These are phyloP conservation scores for Dryas drummondii DNA, from an alignment of 306 rosid genomes.

Conservation along the genomic window DNA sequence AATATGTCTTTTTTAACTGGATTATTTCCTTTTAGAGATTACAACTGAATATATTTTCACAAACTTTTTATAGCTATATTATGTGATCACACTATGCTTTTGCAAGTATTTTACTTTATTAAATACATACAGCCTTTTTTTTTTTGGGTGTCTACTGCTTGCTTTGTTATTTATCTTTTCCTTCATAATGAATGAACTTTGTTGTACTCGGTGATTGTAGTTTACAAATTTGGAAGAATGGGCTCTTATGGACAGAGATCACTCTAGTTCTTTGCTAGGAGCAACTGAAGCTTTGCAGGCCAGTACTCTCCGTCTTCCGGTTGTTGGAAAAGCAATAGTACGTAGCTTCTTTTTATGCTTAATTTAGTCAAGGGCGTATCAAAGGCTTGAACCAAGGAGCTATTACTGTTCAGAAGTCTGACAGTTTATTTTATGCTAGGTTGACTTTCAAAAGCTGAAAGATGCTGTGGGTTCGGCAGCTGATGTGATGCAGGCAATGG, in stretches of 20 bases:
- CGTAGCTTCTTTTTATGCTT: conserved; percentile 28
- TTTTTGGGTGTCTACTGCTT: neutral
- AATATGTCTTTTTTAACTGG: neutral
- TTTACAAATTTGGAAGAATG: conserved; percentile 86
- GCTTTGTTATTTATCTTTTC: conserved; percentile 9
- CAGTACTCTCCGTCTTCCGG: conserved; percentile 96
- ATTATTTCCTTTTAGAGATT: neutral
- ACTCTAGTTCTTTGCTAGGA: conserved; percentile 87
- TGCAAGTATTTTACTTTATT: neutral
- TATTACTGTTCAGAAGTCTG: conserved; percentile 14
- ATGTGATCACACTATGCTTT: neutral
- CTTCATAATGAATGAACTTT: conserved; percentile 29
- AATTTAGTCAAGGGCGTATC: neutral
- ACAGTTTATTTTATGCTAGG: conserved; percentile 46
- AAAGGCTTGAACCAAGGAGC: neutral
- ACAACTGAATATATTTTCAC: neutral
- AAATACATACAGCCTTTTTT: neutral
- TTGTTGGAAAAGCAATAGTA: conserved; percentile 86
- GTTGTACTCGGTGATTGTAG: conserved; percentile 49
- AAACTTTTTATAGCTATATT: neutral
- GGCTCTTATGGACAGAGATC: conserved; percentile 90
- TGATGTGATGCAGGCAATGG: conserved; percentile 95
- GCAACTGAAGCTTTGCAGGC: conserved; percentile 98
- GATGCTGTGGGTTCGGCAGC: conserved; percentile 95
- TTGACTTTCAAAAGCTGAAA: conserved; percentile 82